Evolutionary conservation across 2,329 filamentous ascomycete species (phyloP).

Genomic region (Westerdykella ornata): DNA sequence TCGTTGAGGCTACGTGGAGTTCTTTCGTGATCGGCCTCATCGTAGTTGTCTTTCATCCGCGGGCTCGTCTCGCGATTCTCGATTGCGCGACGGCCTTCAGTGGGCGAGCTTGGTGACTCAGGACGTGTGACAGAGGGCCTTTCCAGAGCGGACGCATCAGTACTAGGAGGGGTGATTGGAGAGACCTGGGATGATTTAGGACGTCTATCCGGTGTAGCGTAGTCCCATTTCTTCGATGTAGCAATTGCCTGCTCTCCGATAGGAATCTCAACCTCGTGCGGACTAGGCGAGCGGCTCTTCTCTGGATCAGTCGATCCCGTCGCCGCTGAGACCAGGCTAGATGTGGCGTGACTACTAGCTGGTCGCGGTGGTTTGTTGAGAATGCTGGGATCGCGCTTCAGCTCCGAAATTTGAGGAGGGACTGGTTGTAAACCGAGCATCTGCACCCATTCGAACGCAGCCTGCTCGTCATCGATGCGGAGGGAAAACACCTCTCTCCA

Average conservation of each 20-base stretch:
- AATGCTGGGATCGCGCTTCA: slow-evolving; percentile 48
- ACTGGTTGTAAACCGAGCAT: slow-evolving; percentile 66
- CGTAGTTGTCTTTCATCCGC: slow-evolving; percentile 5
- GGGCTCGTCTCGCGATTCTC: background rate
- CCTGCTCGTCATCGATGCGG: slow-evolving; percentile 66
- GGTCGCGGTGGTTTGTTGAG: slow-evolving; percentile 37
- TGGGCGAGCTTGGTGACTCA: slow-evolving; percentile 14
- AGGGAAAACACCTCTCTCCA: slow-evolving; percentile 86
- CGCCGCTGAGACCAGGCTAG: slow-evolving; percentile 41
- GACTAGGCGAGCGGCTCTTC: slow-evolving; percentile 42
- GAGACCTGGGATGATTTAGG: slow-evolving; percentile 26
- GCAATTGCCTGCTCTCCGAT: slow-evolving; percentile 52
- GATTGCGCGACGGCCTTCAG: slow-evolving; percentile 6
- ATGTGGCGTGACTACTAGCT: slow-evolving; percentile 49
- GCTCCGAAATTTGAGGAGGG: slow-evolving; percentile 49
- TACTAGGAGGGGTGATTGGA: slow-evolving; percentile 34
- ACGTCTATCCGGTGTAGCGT: slow-evolving; percentile 29
- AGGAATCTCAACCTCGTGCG: slow-evolving; percentile 53
- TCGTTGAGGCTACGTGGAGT: slow-evolving; percentile 36
- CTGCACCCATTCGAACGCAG: slow-evolving; percentile 78
- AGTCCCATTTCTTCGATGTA: slow-evolving; percentile 43
- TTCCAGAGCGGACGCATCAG: slow-evolving; percentile 30
- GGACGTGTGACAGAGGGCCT: slow-evolving; percentile 11
- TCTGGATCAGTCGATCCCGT: slow-evolving; percentile 30
- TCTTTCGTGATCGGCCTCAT: slow-evolving; percentile 17